Base-by-base conservation (phyloP, 345 rosid genomes). In the Populus euphratica region DNA sequence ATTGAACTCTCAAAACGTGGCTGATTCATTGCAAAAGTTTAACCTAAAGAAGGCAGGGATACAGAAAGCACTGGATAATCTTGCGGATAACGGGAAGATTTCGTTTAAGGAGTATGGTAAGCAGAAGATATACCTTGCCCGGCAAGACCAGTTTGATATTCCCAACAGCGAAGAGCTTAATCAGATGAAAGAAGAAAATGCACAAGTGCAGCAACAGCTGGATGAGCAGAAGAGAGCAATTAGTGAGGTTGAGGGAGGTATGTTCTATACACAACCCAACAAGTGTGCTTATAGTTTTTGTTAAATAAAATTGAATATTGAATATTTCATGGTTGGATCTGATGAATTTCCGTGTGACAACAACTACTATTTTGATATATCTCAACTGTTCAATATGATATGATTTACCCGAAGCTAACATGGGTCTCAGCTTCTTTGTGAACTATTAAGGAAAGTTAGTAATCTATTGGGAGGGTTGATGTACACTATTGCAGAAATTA, bases 61-160 rank as follows among this genome's bases (percentile, higher is more conserved):
- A 49, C 97, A 93, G 16, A 96, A 96, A 69, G 91, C 99, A 29
- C 79, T 96, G 70, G 99, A 94, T 83, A 77, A 69, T 75, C 99
- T 93, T 47, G 91, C 90, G 49, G 99, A 96, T 76, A 63, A 76
- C 1, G 91, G 95, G 9, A 86, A 86, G 81, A 92, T 96, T 73
- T 87, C 95, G 0, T 93, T 90, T 78, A 93, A 92, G 83, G 99
- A 96, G 89, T 91, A 92, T 77, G 98, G 98, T 43, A 92, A 96
- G 86, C 99, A 96, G 93, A 96, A 96, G 84, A 81, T 96, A 69
- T 93, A 92, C 80, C 74, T 96, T 52, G 98, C 99, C 70, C 88
- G 90, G 77, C 98, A 96, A 82, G 98, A 92, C 86, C 99, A 91
- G 86, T 93, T 92, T 64, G 86, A 93, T 68, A 92, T 93, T 75